phyloP scores from a whole-genome alignment of 2,329 filamentous ascomycete species.

The Stachybotrys chlorohalonatus region DNA sequence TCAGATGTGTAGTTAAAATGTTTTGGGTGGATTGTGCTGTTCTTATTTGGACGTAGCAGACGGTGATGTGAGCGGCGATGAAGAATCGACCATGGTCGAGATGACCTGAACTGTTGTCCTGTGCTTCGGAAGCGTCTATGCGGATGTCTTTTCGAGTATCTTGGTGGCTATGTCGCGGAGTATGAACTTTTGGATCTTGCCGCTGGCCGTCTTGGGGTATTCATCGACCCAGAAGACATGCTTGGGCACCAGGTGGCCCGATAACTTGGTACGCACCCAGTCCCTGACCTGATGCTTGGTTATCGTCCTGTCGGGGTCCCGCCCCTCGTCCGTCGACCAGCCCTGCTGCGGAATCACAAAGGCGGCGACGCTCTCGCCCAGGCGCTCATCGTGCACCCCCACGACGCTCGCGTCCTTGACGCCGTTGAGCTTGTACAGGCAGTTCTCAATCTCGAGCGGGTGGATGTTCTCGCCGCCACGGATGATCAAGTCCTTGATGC shows the following conservation, averaged over 20 bases:
- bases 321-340: conserved; percentile 14
- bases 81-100: background rate
- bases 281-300: conserved; percentile 50
- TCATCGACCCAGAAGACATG: conserved; percentile 78
- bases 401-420: conserved; percentile 75
- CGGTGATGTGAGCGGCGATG: background rate
- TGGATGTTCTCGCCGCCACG: conserved; percentile 94
- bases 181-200: conserved; percentile 95
- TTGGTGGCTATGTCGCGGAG: conserved; percentile 55
- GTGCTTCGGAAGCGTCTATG: background rate
- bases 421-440: conserved; percentile 61
- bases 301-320: conserved; percentile 24
- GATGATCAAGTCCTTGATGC: conserved; percentile 95
- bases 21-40: background rate
- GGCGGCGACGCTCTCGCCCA: conserved; percentile 80
- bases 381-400: conserved; percentile 69
- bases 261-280: conserved; percentile 65
- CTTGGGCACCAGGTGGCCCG: conserved; percentile 73
- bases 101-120: background rate
- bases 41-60: background rate
- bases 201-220: conserved; percentile 93
- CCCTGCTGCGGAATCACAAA: conserved; percentile 55
- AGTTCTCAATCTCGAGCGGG: conserved; percentile 87
- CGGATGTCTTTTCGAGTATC: conserved; percentile 11
- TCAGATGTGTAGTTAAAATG: background rate